Conservation (phyloP, 306 rosid genomes). For the Fragaria nilgerrensis region DNA sequence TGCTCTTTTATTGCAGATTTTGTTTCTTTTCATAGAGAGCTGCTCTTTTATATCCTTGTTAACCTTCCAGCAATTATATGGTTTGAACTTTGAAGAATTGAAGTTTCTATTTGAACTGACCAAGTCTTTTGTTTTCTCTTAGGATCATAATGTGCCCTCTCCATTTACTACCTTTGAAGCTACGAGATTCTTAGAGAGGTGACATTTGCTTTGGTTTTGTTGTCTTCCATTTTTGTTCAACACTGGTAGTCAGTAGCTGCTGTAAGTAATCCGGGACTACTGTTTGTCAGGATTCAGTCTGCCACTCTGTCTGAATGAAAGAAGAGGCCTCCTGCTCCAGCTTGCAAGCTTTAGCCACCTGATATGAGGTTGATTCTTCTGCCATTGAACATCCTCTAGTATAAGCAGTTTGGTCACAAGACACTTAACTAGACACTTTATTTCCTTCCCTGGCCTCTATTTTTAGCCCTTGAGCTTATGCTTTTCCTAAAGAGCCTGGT, state of each 20-base stretch:
- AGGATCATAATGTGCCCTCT: constrained; percentile 89
- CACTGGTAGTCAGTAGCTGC: constrained; percentile 36
- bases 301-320: constrained; percentile 89
- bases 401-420: constrained; percentile 22
- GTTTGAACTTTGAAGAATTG: background rate
- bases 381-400: constrained; percentile 48
- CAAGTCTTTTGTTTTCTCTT: background rate
- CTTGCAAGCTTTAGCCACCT: constrained; percentile 88
- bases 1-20: background rate
- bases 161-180: constrained; percentile 72
- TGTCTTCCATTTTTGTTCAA: constrained; percentile 16
- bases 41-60: background rate
- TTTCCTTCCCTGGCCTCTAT: too few relatives aligned
- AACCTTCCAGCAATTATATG: background rate
- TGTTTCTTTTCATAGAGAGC: background rate
- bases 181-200: constrained; percentile 95
- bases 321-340: constrained; percentile 98
- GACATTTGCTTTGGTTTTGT: constrained; percentile 17
- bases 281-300: constrained; percentile 96
- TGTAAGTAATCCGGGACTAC: constrained; percentile 67
- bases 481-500: too few relatives aligned
- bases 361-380: constrained; percentile 98
- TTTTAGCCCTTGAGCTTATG: too few relatives aligned
- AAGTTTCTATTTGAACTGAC: background rate
- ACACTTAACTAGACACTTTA: too few relatives aligned